Base-by-base conservation (phyloP, 2,329 filamentous ascomycete species). In the Nemania abortiva region DNA sequence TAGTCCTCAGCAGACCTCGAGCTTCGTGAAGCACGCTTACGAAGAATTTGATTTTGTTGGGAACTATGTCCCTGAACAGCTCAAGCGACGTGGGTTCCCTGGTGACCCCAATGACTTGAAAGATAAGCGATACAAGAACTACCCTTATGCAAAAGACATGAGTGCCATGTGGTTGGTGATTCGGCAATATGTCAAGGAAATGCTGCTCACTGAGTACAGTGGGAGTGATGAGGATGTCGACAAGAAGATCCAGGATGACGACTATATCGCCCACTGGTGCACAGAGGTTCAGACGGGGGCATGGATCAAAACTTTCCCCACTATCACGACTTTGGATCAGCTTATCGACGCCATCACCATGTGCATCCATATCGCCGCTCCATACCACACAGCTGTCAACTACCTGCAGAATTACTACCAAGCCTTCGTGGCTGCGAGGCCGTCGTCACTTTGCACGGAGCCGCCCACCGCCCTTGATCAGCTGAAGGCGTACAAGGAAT, bases 401-500 rank as follows among this genome's bases (percentile, higher is more conserved):
- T 87, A 87, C 72, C 78, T 86, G 0, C 85, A 86, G 69, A 81
- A 83, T 69, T 86, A 84, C 75, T 86, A 86, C 76, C 80, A 84
- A 68, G 75, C 79, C 20, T 86, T 86, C 70, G 83, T 86, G 5
- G 71, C 80, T 52, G 78, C 84, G 10, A 64, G 57, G 61, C 61
- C 61, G 18, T 18, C 61, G 5, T 15, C 37, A 6, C 61, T 64
- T 15, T 64, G 37, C 45, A 29, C 34, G 10, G 4, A n/a, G 3
- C 37, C 29, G 10, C 61, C 61, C 13, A 22, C 18, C 2, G 31
- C 18, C 15, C 31, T 55, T 6, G 18, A 45, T 10, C 20, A 1
- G 11, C 61, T 64, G 9, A 10, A 49, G 61, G 34, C 20, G 11
- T 64, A 56, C 24, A 47, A 13, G 3, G 61, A 64, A 37, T 9